A percentile compares a stretch with the other conserved stretches of the same genome.
Conservation (phyloP, 2,329 filamentous ascomycete species). For the Aspergillus pseudotamarii region DNA sequence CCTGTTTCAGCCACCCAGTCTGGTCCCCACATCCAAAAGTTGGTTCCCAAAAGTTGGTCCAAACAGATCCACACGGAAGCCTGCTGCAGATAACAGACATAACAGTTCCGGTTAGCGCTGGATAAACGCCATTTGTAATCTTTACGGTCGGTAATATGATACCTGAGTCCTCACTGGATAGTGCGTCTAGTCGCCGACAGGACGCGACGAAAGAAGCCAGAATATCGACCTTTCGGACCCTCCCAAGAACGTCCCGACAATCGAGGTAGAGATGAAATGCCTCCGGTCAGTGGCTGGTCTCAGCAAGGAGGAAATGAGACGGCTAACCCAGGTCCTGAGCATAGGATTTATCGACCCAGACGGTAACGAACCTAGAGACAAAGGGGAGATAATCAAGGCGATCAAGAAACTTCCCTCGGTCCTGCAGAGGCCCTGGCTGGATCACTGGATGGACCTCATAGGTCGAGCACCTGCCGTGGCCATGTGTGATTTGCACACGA, state of each 20-base stretch:
- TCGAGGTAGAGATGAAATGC: conserved; percentile 16
- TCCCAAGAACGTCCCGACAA: background rate
- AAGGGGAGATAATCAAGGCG: conserved; percentile 6
- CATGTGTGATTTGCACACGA: conserved; percentile 27
- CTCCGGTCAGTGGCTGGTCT: conserved; percentile 24
- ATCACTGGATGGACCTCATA: conserved; percentile 23
- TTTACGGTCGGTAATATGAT: background rate
- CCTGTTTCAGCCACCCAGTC: background rate
- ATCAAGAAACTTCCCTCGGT: conserved; percentile 17
- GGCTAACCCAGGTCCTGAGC: conserved; percentile 27
- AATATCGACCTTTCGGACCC: conserved; percentile 1
- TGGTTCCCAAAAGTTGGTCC: background rate
- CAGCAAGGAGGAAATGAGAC: conserved; percentile 20
- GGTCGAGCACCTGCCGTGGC: conserved; percentile 18
- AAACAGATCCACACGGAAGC: background rate
- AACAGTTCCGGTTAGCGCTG: background rate
- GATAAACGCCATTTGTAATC: no score
- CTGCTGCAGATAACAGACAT: background rate
- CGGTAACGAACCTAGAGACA: background rate
- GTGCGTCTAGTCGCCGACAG: background rate
- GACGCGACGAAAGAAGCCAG: background rate
- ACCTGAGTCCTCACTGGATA: background rate
- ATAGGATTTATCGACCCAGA: conserved; percentile 19
- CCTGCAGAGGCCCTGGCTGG: conserved; percentile 13
- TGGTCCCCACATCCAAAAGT: background rate